Evolutionary conservation across 73 alveolate genomes (phyloP), one percentile per base, ranked within the genome.

Genomic region (Blepharisma japonicum): DNA sequence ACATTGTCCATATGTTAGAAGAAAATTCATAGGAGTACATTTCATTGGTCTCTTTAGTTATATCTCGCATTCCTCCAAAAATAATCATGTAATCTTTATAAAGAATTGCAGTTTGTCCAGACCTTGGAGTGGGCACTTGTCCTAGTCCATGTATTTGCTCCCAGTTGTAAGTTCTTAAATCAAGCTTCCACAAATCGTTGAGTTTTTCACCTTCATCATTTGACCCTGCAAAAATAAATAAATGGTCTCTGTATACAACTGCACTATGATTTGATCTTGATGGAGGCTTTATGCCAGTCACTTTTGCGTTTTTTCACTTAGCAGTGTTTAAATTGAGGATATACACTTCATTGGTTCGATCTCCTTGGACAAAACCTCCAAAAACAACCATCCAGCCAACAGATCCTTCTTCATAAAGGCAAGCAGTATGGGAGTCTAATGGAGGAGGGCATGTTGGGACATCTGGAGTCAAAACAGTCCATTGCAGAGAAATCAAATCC

Each of bases 41-140:
- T 56, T 85, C 92, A 50, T 86, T 86, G 8, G 82, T 32, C 51
- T 86, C 93, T 47, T 81, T 84, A 20, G 89, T 83, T 9, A 83
- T 84, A 55, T 87, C 94, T 68, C 25, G 84, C 9, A 87, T 87
- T 6, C 94, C 94, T 55, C 91, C 94, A 71, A 87, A 87, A 23
- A 87, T 51, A 0, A 87, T 71, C 84, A 87, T 70, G 27, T 39
- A 79, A 38, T 87, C 78, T 6, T 87, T 82, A 72, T 48, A 68
- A 6, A 78, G 45, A 27, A 53, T 11, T 2, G 86, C 86, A 8
- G 90, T 46, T 50, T 87, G 94, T 2, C 94, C 94, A 78, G 83
- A 56, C 71, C 94, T 77, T 4, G 84, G 68, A 20, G 56, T 38
- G 0, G 89, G 88, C 0, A 11, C 8, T 27, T 27, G 68, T 32